Percentiles rank a stretch among this genome's conserved stretches.
These are phyloP conservation scores for Dipodascus albidus DNA, from an alignment of 805 yeast species.

Conservation along the genomic window DNA sequence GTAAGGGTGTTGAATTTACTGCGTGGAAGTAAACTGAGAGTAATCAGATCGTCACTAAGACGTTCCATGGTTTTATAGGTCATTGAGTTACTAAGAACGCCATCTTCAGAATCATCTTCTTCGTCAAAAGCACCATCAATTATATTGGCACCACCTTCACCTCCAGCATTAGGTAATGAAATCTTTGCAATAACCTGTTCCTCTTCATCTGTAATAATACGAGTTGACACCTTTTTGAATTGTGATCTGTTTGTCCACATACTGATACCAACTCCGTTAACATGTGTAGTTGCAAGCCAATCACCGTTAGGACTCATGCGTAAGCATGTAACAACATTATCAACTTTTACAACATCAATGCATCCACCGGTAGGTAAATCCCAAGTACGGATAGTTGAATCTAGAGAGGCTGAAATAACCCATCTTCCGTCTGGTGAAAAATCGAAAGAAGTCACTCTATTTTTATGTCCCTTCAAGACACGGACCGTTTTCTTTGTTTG, in stretches of 20 bases:
- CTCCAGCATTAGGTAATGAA: constrained; percentile 63
- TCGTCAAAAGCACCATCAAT: constrained; percentile 67
- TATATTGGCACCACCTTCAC: constrained; percentile 60
- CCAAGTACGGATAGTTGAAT: constrained; percentile 89
- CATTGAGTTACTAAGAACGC: constrained; percentile 2
- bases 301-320: constrained; percentile 83
- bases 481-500: constrained; percentile 76
- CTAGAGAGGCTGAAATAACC: constrained; percentile 75
- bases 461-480: constrained; percentile 79
- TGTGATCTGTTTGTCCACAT: constrained; percentile 90
- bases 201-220: constrained; percentile 64
- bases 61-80: constrained; percentile 36
- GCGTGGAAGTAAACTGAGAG: constrained; percentile 70
- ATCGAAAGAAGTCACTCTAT: constrained; percentile 77
- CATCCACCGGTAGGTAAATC: constrained; percentile 96
- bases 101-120: constrained; percentile 21
- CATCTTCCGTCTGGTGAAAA: constrained; percentile 94
- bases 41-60: constrained; percentile 48
- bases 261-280: constrained; percentile 76
- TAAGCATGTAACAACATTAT: constrained; percentile 69
- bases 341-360: constrained; percentile 77
- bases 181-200: constrained; percentile 31
- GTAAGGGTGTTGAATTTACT: constrained; percentile 66
- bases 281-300: constrained; percentile 85
- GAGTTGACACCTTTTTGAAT: constrained; percentile 56